Evolutionary conservation across 2,329 filamentous ascomycete species (phyloP), one percentile per base, ranked within the genome.

Genomic region (Microsporum audouinii): DNA sequence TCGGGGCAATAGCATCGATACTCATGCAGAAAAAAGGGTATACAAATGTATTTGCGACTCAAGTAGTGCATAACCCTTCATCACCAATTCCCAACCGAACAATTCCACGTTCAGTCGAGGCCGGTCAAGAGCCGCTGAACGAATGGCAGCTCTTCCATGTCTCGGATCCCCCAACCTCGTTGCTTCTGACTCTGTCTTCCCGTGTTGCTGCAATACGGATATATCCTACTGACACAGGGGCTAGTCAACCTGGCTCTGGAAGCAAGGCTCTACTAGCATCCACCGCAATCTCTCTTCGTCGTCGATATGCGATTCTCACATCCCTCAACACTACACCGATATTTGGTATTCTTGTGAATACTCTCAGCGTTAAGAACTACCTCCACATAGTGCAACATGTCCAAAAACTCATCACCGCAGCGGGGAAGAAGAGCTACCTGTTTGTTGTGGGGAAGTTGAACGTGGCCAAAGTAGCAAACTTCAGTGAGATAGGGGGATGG

Each of bases 371-470:
- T 4, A 85, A 87, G 63, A 95, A 96, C 71, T 97, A 96, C 76
- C 81, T 96, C 65, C 78, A 84, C 12, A 91, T 91, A 0, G 84
- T 97, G 45, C 81, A 87, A 12, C 81, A 87, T 60, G 81, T 96
- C 36, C 85, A 88, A 63, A 73, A 78, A 5, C 83, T 86, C 64
- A 95, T 99, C 66, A 81, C 84, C 0, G 81, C 79, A 0, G 88
- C 89, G 0, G 91, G 91, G 8, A 97, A 97, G 78, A 99, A 97
- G 77, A 88, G 84, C 71, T 99, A 99, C 73, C 89, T 92, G 1
- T 89, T 99, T 56, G 94, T 99, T 1, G 94, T 99, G 0, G 94
- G 94, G 62, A 97, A 97, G 73, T 80, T 99, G 31, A 99, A 97
- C 70, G 87, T 91, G 0, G 92, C 91, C 41, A 99, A 99, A 73